These are phyloP conservation scores for Phytophthora fragariaefolia DNA, from an alignment of 352 stramenopile genomes.

Conservation along the genomic window DNA sequence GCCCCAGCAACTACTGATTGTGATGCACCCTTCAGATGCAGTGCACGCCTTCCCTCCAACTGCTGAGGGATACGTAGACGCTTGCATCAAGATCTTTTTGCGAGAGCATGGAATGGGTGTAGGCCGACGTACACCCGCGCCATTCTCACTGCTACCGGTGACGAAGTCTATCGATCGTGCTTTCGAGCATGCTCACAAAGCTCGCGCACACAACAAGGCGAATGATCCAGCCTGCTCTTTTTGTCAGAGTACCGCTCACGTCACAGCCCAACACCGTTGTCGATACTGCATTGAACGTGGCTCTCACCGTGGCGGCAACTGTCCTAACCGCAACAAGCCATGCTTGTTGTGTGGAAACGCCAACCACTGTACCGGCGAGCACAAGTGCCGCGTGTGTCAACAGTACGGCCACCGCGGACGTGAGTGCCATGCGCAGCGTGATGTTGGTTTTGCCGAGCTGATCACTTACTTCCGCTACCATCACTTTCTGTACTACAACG, in stretches of 20 bases:
- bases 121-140: conserved; percentile 62
- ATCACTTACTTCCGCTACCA: conserved; percentile 89
- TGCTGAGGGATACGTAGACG: conserved; percentile 80
- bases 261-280: conserved; percentile 78
- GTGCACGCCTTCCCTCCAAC: conserved; percentile 87
- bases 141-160: conserved; percentile 82
- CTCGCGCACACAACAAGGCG: conserved; percentile 34
- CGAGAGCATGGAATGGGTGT: conserved; percentile 74
- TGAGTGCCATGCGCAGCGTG: conserved; percentile 83
- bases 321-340: conserved; percentile 71
- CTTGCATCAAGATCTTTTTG: conserved; percentile 87
- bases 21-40: conserved; percentile 86
- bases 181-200: conserved; percentile 73
- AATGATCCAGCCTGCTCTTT: conserved; percentile 56
- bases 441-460: conserved; percentile 82
- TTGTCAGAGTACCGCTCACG: conserved; percentile 67
- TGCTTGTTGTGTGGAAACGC: conserved; percentile 76
- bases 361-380: conserved; percentile 83
- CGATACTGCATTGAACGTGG: conserved; percentile 85
- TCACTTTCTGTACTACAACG: conserved; percentile 90
- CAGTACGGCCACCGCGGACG: conserved; percentile 85
- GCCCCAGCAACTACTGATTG: conserved; percentile 78
- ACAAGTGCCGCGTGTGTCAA: conserved; percentile 83
- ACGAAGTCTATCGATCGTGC: conserved; percentile 80
- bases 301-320: conserved; percentile 73